A percentile compares a stretch with the other conserved stretches of the same genome.
Evolutionary conservation across 768 basidiomycete genomes (phyloP).

Genomic region (Auriscalpium orientale): DNA sequence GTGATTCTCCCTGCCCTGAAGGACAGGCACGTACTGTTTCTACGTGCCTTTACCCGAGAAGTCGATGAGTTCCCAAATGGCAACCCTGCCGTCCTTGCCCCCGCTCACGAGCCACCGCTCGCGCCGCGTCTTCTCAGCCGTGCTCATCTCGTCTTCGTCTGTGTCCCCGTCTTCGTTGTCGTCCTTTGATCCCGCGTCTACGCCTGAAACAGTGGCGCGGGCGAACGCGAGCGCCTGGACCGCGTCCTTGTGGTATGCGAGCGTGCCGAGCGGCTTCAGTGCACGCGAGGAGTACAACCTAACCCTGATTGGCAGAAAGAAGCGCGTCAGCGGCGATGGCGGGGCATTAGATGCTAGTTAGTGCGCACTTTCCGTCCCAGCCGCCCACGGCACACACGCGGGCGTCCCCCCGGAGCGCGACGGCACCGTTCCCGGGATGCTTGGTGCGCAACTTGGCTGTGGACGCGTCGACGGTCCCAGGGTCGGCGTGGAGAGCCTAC

Average conservation of each 20-base stretch:
- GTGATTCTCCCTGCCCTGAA: no score
- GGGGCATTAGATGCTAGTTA: background rate
- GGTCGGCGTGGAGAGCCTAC: slow-evolving; percentile 3
- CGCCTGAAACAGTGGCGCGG: background rate
- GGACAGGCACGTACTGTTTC: no score
- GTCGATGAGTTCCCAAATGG: slow-evolving; percentile 13
- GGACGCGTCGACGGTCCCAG: slow-evolving; percentile 15
- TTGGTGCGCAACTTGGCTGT: slow-evolving; percentile 47
- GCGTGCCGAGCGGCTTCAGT: slow-evolving; percentile 76
- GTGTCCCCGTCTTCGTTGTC: background rate
- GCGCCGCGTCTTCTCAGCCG: slow-evolving; percentile 9
- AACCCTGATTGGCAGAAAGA: slow-evolving; percentile 38
- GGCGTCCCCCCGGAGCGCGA: slow-evolving; percentile 72
- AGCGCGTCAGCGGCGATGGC: background rate
- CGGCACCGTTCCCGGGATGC: slow-evolving; percentile 68
- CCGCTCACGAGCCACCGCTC: slow-evolving; percentile 14
- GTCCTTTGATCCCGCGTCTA: background rate
- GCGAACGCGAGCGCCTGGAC: slow-evolving; percentile 77
- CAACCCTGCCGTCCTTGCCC: slow-evolving; percentile 13
- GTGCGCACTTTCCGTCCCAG: slow-evolving; percentile 85
- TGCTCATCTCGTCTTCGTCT: slow-evolving; percentile 6
- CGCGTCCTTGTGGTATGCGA: slow-evolving; percentile 72
- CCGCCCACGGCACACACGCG: slow-evolving; percentile 82
- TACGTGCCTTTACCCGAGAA: background rate
- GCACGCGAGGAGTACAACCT: slow-evolving; percentile 76